Conservation (phyloP, 371 early-diverging fungal species). For the Rhizopus delemar region DNA sequence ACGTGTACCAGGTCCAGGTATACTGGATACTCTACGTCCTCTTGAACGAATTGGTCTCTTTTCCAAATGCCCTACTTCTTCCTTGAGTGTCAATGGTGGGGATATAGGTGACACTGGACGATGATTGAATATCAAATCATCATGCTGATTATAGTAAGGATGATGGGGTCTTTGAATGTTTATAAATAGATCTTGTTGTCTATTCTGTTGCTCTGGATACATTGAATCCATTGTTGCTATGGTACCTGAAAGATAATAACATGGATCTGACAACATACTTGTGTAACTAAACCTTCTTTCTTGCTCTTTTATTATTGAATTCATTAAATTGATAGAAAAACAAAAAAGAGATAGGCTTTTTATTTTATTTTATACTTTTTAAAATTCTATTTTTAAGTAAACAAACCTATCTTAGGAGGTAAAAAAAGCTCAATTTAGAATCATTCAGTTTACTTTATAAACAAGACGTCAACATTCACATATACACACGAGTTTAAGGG, state of each 20-base stretch:
- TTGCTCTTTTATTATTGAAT: conserved; percentile 22
- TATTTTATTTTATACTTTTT: conserved; percentile 10
- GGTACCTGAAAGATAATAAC: conserved; percentile 36
- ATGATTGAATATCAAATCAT: conserved; percentile 8
- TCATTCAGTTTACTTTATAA: conserved; percentile 18
- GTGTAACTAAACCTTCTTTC: conserved; percentile 47
- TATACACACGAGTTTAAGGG: conserved; percentile 20
- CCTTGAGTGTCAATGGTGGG: conserved; percentile 22
- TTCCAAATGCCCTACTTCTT: neutral
- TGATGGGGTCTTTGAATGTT: conserved; percentile 13
- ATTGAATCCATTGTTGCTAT: conserved; percentile 18
- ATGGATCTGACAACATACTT: conserved; percentile 44
- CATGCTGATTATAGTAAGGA: conserved; percentile 18
- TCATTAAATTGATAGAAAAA: conserved; percentile 22
- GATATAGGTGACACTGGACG: conserved; percentile 14
- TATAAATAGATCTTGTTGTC: conserved; percentile 1
- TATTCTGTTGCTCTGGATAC: conserved; percentile 10
- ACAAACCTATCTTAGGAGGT: neutral
- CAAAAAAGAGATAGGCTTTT: conserved; percentile 9
- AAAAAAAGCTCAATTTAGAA: conserved; percentile 29
- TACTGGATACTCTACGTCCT: conserved; percentile 59
- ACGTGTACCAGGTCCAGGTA: conserved; percentile 42
- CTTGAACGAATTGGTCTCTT: conserved; percentile 37
- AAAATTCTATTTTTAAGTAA: conserved; percentile 23
- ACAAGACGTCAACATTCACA: conserved; percentile 20